Percentiles rank a stretch among this genome's conserved stretches.
Evolutionary conservation across 1,284 basidiomycete genomes (phyloP).

Genomic region (Gymnopus androsaceus): DNA sequence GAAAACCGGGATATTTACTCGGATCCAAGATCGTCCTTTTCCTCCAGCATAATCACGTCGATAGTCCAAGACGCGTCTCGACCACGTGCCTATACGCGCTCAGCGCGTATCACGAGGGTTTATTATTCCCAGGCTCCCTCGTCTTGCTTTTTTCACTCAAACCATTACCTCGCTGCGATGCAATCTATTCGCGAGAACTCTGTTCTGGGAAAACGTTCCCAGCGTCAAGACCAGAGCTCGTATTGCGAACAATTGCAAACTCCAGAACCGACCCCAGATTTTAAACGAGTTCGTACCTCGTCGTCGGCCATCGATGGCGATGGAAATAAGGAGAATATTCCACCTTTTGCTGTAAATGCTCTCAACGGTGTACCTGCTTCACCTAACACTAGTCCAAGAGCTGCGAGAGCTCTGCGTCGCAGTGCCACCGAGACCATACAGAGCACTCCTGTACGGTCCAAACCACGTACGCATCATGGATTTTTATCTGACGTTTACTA

Average conservation of each 20-base stretch:
- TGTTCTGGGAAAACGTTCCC: constrained; percentile 61
- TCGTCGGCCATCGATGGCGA: constrained; percentile 50
- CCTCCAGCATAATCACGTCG: too few species aligned
- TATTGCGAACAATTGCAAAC: constrained; percentile 44
- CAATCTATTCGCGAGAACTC: constrained; percentile 41
- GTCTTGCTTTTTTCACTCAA: constrained; percentile 20
- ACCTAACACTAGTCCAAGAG: constrained; percentile 37
- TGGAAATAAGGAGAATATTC: constrained; percentile 75
- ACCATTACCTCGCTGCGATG: constrained; percentile 30
- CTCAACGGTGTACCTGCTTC: constrained; percentile 27
- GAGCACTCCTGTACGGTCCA: constrained; percentile 36
- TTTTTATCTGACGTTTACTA: constrained; percentile 11
- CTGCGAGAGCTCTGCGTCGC: constrained; percentile 47
- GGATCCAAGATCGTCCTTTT: too few species aligned
- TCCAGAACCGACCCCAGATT: constrained; percentile 63
- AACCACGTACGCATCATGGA: constrained; percentile 16
- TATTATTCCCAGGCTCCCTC: too few species aligned
- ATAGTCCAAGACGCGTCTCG: too few species aligned
- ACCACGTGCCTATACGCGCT: too few species aligned
- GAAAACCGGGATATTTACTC: background rate
- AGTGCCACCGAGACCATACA: constrained; percentile 45
- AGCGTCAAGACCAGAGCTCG: constrained; percentile 38
- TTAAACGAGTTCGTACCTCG: constrained; percentile 60
- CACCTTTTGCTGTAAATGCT: constrained; percentile 49
- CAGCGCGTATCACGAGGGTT: too few species aligned